These are phyloP conservation scores for Pyrenochaeta sp. DNA, from an alignment of 2,329 filamentous ascomycete genomes.

Conservation along the genomic window DNA sequence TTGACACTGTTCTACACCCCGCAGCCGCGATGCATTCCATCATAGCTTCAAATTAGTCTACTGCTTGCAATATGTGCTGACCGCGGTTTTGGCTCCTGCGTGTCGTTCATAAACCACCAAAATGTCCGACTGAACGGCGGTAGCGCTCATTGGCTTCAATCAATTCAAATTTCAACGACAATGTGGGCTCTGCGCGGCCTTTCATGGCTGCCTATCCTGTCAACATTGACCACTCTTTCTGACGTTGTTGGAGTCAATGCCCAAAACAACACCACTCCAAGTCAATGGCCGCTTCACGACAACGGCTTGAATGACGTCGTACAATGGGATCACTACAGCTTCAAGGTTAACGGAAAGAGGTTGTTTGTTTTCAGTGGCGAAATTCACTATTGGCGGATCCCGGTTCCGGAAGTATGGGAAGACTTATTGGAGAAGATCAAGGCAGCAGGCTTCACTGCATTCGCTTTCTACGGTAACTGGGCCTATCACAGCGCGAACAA, in stretches of 20 bases:
- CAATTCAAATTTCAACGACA: conserved; percentile 16
- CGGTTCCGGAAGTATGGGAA: conserved; percentile 60
- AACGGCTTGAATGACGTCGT: conserved; percentile 59
- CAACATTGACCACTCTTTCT: conserved; percentile 20
- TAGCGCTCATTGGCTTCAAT: conserved; percentile 27
- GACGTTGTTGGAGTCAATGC: conserved; percentile 27
- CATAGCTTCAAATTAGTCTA: conserved; percentile 19
- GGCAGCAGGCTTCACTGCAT: conserved; percentile 59
- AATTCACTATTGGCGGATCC: conserved; percentile 59
- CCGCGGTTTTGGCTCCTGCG: conserved; percentile 15
- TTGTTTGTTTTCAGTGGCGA: conserved; percentile 64
- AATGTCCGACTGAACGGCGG: conserved; percentile 17
- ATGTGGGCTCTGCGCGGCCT: conserved; percentile 32
- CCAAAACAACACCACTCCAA: conserved; percentile 30
- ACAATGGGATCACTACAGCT: conserved; percentile 64
- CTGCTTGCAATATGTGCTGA: conserved; percentile 17
- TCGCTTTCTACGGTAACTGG: conserved; percentile 60
- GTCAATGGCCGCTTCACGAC: conserved; percentile 59
- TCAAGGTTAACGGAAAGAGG: conserved; percentile 60
- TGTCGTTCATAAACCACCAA: conserved; percentile 17
- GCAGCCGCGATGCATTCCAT: conserved; percentile 11
- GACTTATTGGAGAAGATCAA: conserved; percentile 63
- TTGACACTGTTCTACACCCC: conserved; percentile 12
- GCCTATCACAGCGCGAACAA: conserved; percentile 59
- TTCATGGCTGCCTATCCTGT: conserved; percentile 34